Evolutionary conservation across 148 eudicot genomes (phyloP).

Genomic region (Rhododendron simsii): DNA sequence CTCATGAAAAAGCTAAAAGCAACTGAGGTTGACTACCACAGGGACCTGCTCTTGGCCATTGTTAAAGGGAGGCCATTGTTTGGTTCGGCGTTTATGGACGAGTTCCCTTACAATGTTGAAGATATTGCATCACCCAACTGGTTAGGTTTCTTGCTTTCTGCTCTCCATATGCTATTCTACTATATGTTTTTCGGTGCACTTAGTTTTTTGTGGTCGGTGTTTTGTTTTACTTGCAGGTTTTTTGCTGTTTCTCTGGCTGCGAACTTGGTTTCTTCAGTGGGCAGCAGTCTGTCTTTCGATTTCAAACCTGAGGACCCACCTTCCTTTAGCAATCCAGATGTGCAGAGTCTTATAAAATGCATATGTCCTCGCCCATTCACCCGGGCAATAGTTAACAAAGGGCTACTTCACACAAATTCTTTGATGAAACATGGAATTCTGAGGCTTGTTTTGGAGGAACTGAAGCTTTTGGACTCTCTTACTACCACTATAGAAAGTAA

Average conservation of each 20-base stretch:
- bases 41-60: conserved; percentile 62
- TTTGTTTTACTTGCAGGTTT: conserved; percentile 59
- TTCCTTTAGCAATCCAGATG: conserved; percentile 40
- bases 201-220: conserved; percentile 13
- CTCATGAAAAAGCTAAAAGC: conserved; percentile 92
- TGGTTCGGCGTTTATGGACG: conserved; percentile 76
- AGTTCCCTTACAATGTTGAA: conserved; percentile 83
- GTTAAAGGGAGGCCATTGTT: conserved; percentile 65
- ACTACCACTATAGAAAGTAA: conserved; percentile 35
- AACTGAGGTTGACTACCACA: conserved; percentile 61
- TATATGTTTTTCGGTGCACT: not conserved
- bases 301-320: conserved; percentile 31
- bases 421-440: conserved; percentile 76
- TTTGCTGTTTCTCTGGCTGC: conserved; percentile 77
- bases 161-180: not conserved
- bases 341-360: conserved; percentile 71
- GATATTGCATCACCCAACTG: conserved; percentile 70
- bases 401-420: conserved; percentile 67
- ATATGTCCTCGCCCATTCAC: conserved; percentile 67
- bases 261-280: conserved; percentile 63
- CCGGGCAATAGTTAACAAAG: conserved; percentile 68
- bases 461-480: conserved; percentile 58
- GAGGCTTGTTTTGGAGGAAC: conserved; percentile 69
- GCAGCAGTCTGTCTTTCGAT: conserved; percentile 55
- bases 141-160: conserved; percentile 43